A percentile compares a stretch with the other conserved stretches of the same genome.
These are phyloP conservation scores for Phytopythium oedochilum DNA, from an alignment of 352 stramenopile species.

Conservation along the genomic window DNA sequence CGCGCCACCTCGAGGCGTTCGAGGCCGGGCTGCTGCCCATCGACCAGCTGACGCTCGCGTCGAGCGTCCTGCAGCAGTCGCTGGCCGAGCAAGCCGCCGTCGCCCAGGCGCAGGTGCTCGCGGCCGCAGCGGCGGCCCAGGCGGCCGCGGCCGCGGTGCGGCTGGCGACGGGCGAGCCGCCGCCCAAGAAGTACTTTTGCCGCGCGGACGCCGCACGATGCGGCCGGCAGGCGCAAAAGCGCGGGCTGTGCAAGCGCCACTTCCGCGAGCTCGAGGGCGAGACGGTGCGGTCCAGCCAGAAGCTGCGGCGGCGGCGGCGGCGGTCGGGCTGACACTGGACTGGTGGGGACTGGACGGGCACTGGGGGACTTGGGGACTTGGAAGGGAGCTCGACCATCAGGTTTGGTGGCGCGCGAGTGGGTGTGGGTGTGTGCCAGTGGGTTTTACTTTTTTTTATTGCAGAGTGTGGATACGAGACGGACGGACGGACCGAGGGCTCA, in stretches of 20 bases:
- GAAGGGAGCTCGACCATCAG: too few species aligned
- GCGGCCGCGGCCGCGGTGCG: constrained; percentile 14
- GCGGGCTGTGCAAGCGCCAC: constrained; percentile 58
- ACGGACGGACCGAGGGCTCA: too few species aligned
- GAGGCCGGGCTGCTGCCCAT: constrained; percentile 48
- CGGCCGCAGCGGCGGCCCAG: constrained; percentile 7
- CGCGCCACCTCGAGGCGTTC: constrained; percentile 42
- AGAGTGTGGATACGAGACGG: too few species aligned
- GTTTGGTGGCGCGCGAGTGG: too few species aligned
- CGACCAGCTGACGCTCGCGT: constrained; percentile 51
- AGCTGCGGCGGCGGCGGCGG: constrained; percentile 6
- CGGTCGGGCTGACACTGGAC: not conserved
- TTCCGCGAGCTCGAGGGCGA: constrained; percentile 36
- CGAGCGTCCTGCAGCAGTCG: constrained; percentile 18
- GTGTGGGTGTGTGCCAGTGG: too few species aligned
- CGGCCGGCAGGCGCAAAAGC: constrained; percentile 59
- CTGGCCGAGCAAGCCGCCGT: constrained; percentile 15
- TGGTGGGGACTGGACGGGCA: too few species aligned
- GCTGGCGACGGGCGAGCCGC: constrained; percentile 7
- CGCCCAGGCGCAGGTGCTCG: constrained; percentile 8
- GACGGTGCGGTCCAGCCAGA: constrained; percentile 9
- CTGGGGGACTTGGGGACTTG: too few species aligned
- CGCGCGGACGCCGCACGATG: constrained; percentile 53
- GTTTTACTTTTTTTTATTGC: too few species aligned
- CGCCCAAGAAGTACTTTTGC: constrained; percentile 67